Base-by-base conservation (phyloP, 768 basidiomycete genomes). In the Fibroporia radiculosa region DNA sequence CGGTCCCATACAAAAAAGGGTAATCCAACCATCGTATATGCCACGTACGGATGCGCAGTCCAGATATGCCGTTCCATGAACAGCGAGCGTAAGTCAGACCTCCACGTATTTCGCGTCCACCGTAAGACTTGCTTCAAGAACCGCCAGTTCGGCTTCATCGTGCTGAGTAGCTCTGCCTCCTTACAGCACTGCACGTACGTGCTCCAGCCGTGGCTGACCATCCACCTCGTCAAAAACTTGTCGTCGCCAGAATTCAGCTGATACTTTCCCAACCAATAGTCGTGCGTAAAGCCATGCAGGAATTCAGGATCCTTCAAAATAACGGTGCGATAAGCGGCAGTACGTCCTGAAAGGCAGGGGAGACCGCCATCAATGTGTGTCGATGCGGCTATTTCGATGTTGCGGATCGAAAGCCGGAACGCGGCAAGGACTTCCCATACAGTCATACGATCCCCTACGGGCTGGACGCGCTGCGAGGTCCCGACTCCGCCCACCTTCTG, bases 131-230 rank as follows among this genome's bases (percentile, higher is more conserved):
- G 93, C 67, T 93, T 92, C 64, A 93, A 67, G 69, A 95, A 95
- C 42, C 88, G 74, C 92, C 91, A 95, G 66, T 95, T 89, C 22
- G 90, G 90, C 65, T 95, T 95, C 92, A 93, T 97, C 41, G 91
- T 93, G 60, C 82, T 85, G 48, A 92, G 67, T 12, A 93, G 68
- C 65, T 93, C 91, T 12, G 81, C 84, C 65, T 89, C 85, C 60
- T 76, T 78, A 69, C 85, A 91, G 60, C 77, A 78, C 60, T 91
- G 89, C 25, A 93, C 87, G 61, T 90, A 93, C n/a, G 90, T 93
- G 62, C 74, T 84, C 92, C 93, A 95, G 13, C 91, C 90, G 56
- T 93, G 91, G 58, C 80, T 82, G 48, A 95, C 92, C 88, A 93
- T 92, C 92, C 93, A 95, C 35, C 92, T 71, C 14, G 93, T 97